Conservation (phyloP, 2,329 filamentous ascomycete species). For the Diaporthe longicolla region DNA sequence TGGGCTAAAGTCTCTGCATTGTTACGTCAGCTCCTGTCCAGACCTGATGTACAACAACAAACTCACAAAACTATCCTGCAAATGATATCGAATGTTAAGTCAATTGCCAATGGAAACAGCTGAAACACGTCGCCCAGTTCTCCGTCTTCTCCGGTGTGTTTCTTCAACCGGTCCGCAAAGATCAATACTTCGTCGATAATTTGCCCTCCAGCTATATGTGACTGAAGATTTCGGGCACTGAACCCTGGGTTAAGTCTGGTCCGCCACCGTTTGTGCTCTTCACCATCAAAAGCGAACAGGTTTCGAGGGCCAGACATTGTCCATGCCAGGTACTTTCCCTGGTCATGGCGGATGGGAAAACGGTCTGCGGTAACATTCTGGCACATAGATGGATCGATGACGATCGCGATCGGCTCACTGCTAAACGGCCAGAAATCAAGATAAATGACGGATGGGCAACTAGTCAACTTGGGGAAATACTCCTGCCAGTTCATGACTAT, state of each 20-base stretch:
- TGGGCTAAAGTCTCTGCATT: slow-evolving; percentile 28
- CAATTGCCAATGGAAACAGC: slow-evolving; percentile 32
- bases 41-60: neutral
- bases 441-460: slow-evolving; percentile 44
- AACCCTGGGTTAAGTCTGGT: slow-evolving; percentile 36
- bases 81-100: slow-evolving; percentile 40
- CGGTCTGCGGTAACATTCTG: slow-evolving; percentile 18
- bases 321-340: slow-evolving; percentile 29
- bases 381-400: slow-evolving; percentile 33
- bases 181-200: slow-evolving; percentile 32
- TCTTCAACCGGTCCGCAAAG: slow-evolving; percentile 23
- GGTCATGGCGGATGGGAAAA: slow-evolving; percentile 34
- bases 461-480: slow-evolving; percentile 40
- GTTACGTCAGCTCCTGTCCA: neutral
- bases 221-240: slow-evolving; percentile 27
- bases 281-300: slow-evolving; percentile 35
- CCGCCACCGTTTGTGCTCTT: slow-evolving; percentile 30
- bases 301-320: neutral
- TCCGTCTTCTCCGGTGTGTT: slow-evolving; percentile 1
- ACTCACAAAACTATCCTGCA: slow-evolving; percentile 38
- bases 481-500: slow-evolving; percentile 36
- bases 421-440: slow-evolving; percentile 46
- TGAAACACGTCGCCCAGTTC: slow-evolving; percentile 22
- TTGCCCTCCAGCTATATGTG: slow-evolving; percentile 12
- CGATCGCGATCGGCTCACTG: slow-evolving; percentile 40